Evolutionary conservation across 305 asterid genomes (phyloP).

Genomic region (Solanum hybrid): DNA sequence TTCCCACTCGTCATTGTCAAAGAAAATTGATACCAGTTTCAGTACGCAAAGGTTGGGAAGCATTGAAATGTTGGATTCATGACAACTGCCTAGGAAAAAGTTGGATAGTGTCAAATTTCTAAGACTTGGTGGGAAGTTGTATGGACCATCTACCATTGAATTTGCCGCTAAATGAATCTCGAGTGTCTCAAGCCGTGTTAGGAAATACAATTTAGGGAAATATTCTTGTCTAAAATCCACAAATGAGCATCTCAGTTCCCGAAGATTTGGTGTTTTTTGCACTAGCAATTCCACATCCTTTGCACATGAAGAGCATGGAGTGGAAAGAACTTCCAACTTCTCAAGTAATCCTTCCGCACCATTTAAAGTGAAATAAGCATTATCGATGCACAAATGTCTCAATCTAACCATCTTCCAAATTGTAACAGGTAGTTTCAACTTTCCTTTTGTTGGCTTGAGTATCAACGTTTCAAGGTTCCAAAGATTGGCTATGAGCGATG

Average conservation of each 20-base stretch:
- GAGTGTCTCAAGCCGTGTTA: not conserved
- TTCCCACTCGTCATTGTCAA: not conserved
- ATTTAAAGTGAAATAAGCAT: not conserved
- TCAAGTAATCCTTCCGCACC: not conserved
- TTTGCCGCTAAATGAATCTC: not conserved
- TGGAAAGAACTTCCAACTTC: not conserved
- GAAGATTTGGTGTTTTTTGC: not conserved
- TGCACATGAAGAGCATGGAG: not conserved
- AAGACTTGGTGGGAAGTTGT: rapidly evolving
- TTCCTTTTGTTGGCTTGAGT: not conserved
- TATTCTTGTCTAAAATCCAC: not conserved
- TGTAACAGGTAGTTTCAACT: not conserved
- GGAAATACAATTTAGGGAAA: not conserved
- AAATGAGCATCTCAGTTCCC: not conserved
- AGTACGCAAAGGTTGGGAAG: not conserved
- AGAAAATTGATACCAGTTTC: not conserved
- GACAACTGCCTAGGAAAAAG: not conserved
- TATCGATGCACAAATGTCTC: not conserved
- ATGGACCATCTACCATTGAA: rapidly evolving
- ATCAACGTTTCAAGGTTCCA: not conserved
- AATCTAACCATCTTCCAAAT: not conserved
- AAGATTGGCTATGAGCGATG: not conserved
- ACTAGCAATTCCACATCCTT: not conserved
- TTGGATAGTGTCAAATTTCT: not conserved
- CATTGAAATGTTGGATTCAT: not conserved